Conservation (phyloP, 371 early-diverging fungal genomes). For the Mucor irregularis region DNA sequence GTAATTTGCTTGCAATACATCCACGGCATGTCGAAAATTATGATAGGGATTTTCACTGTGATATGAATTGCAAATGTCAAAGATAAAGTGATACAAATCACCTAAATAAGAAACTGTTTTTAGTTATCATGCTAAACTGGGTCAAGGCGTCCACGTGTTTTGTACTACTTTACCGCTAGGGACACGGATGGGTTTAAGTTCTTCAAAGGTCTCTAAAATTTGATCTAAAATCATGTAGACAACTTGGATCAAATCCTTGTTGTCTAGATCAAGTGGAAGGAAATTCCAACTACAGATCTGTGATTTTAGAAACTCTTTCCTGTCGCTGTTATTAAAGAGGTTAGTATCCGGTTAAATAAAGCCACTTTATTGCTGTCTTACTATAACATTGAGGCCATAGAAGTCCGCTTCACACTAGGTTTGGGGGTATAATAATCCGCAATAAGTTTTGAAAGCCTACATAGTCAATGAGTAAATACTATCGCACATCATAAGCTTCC, state of each 20-base stretch:
- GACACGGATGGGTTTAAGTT: conserved; percentile 54
- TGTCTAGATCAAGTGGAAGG: conserved; percentile 59
- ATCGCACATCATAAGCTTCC: no score
- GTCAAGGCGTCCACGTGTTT: conserved; percentile 22
- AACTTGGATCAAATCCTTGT: conserved; percentile 64
- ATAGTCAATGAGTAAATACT: no score
- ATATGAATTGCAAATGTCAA: conserved; percentile 70
- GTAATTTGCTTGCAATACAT: conserved; percentile 81
- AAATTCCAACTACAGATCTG: conserved; percentile 66
- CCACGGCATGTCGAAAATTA: conserved; percentile 85
- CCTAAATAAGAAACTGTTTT: conserved; percentile 32
- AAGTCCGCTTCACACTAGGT: conserved; percentile 18
- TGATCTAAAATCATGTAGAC: conserved; percentile 64
- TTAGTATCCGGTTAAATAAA: background rate
- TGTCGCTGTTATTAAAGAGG: conserved; percentile 24
- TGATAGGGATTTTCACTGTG: conserved; percentile 82
- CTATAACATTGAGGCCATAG: conserved; percentile 25
- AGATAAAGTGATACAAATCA: conserved; percentile 60
- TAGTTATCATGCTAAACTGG: conserved; percentile 4
- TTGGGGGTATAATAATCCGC: conserved; percentile 44
- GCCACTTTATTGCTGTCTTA: background rate
- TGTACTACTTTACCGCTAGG: conserved; percentile 53
- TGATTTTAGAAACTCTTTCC: conserved; percentile 40
- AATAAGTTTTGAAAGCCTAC: conserved; percentile 30
- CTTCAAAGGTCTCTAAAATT: conserved; percentile 49